Percentiles rank a stretch among this genome's conserved stretches.
Evolutionary conservation across 768 basidiomycete species (phyloP).

Genomic region (Pleurotus cornucopiae): DNA sequence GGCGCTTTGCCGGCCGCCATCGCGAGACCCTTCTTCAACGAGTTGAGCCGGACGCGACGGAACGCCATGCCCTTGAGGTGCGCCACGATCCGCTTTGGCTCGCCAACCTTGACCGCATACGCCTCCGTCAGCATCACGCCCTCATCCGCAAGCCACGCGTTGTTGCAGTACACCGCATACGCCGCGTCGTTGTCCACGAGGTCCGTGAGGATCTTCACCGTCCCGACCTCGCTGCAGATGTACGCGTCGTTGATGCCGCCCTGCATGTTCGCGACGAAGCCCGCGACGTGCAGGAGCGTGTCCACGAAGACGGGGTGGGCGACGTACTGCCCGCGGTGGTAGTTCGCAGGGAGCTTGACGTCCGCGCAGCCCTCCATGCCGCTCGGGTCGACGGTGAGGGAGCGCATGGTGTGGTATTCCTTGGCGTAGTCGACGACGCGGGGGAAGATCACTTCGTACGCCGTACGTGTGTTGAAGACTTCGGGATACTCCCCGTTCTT

Average conservation of each 20-base stretch:
- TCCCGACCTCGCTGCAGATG: constrained; percentile 56
- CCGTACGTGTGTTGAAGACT: constrained; percentile 49
- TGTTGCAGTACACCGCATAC: constrained; percentile 52
- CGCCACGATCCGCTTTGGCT: constrained; percentile 44
- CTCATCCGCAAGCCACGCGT: constrained; percentile 36
- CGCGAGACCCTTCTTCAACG: constrained; percentile 42
- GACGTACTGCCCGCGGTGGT: constrained; percentile 29
- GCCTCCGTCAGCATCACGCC: constrained; percentile 47
- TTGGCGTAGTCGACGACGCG: constrained; percentile 62
- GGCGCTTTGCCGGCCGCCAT: constrained; percentile 22
- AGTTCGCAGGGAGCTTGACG: constrained; percentile 33
- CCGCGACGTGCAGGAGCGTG: constrained; percentile 63
- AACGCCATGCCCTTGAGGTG: constrained; percentile 56
- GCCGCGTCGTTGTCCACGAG: constrained; percentile 32
- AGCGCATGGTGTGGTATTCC: constrained; percentile 54
- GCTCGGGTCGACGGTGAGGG: constrained; percentile 43
- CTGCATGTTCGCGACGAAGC: constrained; percentile 63
- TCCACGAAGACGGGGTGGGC: constrained; percentile 61
- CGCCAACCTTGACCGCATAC: constrained; percentile 39
- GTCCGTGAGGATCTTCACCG: constrained; percentile 41
- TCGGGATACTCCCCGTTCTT: constrained; percentile 26
- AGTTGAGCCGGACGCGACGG: constrained; percentile 46
- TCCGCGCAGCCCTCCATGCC: constrained; percentile 50
- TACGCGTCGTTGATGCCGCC: constrained; percentile 48
- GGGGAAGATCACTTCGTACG: constrained; percentile 66